Conservation (phyloP, 768 basidiomycete genomes). For the Collybia nuda region DNA sequence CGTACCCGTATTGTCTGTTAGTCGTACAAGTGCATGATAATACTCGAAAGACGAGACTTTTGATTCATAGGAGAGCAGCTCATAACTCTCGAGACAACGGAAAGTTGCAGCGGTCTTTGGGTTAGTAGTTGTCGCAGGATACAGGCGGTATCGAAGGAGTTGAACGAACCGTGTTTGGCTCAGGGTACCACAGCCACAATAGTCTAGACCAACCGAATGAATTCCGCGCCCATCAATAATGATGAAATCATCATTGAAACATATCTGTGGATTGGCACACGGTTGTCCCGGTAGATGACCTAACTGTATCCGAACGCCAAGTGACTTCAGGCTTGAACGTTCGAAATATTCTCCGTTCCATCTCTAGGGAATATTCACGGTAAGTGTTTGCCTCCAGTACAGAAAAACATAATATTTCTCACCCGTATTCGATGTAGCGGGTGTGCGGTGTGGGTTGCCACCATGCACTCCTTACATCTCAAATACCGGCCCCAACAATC, state of each 20-base stretch:
- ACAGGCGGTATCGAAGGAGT: constrained; percentile 14
- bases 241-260: constrained; percentile 6
- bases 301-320: constrained; percentile 1
- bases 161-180: constrained; percentile 13
- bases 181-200: constrained; percentile 17
- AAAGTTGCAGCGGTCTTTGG: constrained; percentile 20
- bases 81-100: constrained; percentile 11
- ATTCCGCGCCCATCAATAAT: constrained; percentile 21
- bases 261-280: constrained; percentile 22
- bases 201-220: constrained; percentile 16
- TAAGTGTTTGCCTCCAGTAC: too few species aligned
- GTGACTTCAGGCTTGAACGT: not conserved
- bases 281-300: constrained; percentile 7
- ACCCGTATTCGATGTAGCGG: constrained; percentile 11
- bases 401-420: not conserved
- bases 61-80: constrained; percentile 17
- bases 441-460: not conserved
- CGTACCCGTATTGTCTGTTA: constrained; percentile 12
- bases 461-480: constrained; percentile 6
- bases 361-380: not conserved
- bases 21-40: constrained; percentile 11
- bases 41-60: constrained; percentile 19
- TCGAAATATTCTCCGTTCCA: constrained; percentile 10
- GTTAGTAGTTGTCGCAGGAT: constrained; percentile 17
- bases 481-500: constrained; percentile 3